Conservation (phyloP, 78 protist species). For the Dictyostelium brefeldianum region DNA sequence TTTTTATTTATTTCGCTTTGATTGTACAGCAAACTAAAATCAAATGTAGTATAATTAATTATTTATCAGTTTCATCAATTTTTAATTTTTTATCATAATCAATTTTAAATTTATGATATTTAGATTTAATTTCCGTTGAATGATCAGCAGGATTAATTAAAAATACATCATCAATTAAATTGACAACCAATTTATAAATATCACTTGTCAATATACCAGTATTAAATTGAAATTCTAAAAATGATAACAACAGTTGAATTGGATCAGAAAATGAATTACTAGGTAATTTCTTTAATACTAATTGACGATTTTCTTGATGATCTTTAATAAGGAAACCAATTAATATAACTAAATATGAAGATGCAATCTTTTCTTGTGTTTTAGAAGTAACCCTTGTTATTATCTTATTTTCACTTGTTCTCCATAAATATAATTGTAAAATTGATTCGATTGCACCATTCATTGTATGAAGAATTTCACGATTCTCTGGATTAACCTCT, state of each 20-base stretch:
- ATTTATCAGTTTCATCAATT: neutral
- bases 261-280: conserved; percentile 6
- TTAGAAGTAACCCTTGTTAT: conserved; percentile 48
- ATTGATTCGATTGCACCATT: conserved; percentile 59
- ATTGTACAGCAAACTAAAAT: no score
- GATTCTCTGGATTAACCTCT: conserved; percentile 65
- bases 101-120: conserved; percentile 21
- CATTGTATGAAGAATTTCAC: conserved; percentile 36
- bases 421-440: conserved; percentile 7
- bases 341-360: conserved; percentile 56
- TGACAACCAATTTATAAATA: conserved; percentile 33
- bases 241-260: conserved; percentile 37
- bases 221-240: conserved; percentile 49
- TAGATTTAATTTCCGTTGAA: conserved; percentile 2
- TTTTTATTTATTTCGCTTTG: neutral
- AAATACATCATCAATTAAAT: conserved; percentile 50
- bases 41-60: no score
- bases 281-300: conserved; percentile 16
- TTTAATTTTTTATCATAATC: conserved; percentile 37
- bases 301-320: conserved; percentile 12
- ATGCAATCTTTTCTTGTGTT: conserved; percentile 67
- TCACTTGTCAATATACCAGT: conserved; percentile 9
- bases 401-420: conserved; percentile 40
- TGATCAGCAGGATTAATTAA: neutral
- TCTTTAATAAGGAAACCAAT: conserved; percentile 67